Conservation (phyloP, 441 rosid species). For the Populus hybrid region DNA sequence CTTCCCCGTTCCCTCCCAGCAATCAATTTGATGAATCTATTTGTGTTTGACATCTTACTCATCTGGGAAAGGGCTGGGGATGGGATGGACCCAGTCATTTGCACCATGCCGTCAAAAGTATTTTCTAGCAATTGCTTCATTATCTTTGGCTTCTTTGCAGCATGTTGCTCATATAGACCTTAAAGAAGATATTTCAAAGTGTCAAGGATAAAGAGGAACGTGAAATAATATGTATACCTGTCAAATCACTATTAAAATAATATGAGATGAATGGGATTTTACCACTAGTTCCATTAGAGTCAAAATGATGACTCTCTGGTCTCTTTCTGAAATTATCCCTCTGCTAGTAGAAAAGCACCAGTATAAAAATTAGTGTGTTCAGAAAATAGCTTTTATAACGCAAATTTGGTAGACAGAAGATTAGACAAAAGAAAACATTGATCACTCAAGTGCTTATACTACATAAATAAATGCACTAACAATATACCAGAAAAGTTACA, state of each 20-base stretch:
- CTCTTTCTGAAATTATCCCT: constrained; percentile 78
- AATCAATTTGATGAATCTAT: constrained; percentile 64
- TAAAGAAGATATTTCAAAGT: constrained; percentile 21
- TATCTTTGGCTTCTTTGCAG: constrained; percentile 73
- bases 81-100: constrained; percentile 59
- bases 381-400: constrained; percentile 1
- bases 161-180: constrained; percentile 78
- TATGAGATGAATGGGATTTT: constrained; percentile 20
- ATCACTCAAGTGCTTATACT: not conserved
- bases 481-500: not conserved
- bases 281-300: constrained; percentile 77
- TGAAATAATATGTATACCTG: not conserved
- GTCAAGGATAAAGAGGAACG: constrained; percentile 19
- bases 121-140: constrained; percentile 64
- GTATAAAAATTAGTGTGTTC: constrained; percentile 7
- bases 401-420: not conserved
- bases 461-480: not conserved
- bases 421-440: constrained; percentile 8
- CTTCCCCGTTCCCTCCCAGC: constrained; percentile 74
- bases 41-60: constrained; percentile 94
- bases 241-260: constrained; percentile 15
- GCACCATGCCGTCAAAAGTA: constrained; percentile 56
- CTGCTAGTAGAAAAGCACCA: constrained; percentile 40
- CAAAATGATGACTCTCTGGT: constrained; percentile 69
- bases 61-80: constrained; percentile 92